Percentiles rank a stretch among this genome's conserved stretches.
Evolutionary conservation across 140 eudicot species (phyloP).

Genomic region (Flaveria floridana): DNA sequence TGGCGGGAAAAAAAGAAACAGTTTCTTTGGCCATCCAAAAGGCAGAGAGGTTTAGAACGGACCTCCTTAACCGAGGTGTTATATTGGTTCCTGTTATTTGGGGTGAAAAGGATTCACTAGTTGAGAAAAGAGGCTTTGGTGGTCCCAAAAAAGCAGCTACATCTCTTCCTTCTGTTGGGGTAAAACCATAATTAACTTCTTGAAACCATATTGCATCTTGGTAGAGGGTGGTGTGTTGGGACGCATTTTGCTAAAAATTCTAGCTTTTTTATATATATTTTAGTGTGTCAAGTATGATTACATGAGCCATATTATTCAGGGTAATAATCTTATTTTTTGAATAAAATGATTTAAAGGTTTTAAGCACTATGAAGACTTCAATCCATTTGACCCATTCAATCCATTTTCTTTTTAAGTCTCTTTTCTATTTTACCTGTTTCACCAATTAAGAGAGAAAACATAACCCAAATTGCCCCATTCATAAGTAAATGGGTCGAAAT

Average conservation of each 20-base stretch:
- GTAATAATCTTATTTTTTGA: background rate
- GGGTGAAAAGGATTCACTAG: slow-evolving; percentile 57
- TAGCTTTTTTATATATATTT: background rate
- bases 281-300: background rate
- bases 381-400: background rate
- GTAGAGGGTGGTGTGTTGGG: slow-evolving; percentile 5
- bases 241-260: background rate
- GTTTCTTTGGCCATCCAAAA: slow-evolving; percentile 71
- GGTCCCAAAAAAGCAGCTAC: slow-evolving; percentile 58
- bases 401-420: background rate
- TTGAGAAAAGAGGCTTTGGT: slow-evolving; percentile 85
- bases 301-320: background rate
- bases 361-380: background rate
- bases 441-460: background rate
- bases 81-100: slow-evolving; percentile 81
- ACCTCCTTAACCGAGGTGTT: slow-evolving; percentile 85
- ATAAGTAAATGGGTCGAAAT: too few relatives aligned
- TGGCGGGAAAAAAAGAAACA: slow-evolving; percentile 91
- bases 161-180: slow-evolving; percentile 94
- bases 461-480: background rate
- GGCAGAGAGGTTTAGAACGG: slow-evolving; percentile 84
- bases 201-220: slow-evolving; percentile 4
- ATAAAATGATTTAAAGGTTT: background rate
- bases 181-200: slow-evolving; percentile 36
- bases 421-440: background rate